Evolutionary conservation across 805 yeast species (phyloP), one percentile per base, ranked within the genome.

Genomic region (Lipomyces starkeyi): DNA sequence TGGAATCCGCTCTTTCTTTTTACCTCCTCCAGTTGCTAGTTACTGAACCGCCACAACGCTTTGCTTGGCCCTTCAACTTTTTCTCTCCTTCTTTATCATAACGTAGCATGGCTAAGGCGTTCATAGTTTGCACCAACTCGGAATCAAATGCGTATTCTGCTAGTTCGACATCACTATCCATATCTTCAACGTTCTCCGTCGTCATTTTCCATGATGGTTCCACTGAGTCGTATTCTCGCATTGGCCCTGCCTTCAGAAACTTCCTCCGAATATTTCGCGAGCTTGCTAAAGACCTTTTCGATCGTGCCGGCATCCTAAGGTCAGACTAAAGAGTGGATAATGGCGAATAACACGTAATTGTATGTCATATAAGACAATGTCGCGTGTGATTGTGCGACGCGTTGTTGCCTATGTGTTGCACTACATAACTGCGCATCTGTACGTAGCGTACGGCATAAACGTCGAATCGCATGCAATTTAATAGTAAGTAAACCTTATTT

Each of bases 11-110:
- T 40, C 47, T 17, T 40, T 1, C 7, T 17, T 40, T 40, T 40
- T 40, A 14, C n/a, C 47, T 40, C n/a, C 52, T 58, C 53, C 22
- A 58, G 52, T 37, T 58, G 32, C 22, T 58, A 53, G 32, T 58
- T 47, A 2, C 27, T 37, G 47, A 58, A 58, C 52, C 40, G 43
- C 27, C 61, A 34, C 14, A 35, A 11, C 27, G 61, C 40, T n/a
- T 34, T 29, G n/a, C 32, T 32, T 4, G 40, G 52, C 27, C 40
- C 32, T 58, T 34, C 27, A 20, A 58, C 52, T 14, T 58, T 49
- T 37, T 58, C 52, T 37, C 52, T 4, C 56, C 56, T 27, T 53
- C 32, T 25, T 53, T 53, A 53, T 13, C 47, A 37, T 37, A 6
- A 2, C 37, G 2, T 34, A 37, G 47, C 47, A 37, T 37, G 3